Evolutionary conservation across 257 asterid species (phyloP), one percentile per base, ranked within the genome.

Genomic region (Przewalskia tangutica): DNA sequence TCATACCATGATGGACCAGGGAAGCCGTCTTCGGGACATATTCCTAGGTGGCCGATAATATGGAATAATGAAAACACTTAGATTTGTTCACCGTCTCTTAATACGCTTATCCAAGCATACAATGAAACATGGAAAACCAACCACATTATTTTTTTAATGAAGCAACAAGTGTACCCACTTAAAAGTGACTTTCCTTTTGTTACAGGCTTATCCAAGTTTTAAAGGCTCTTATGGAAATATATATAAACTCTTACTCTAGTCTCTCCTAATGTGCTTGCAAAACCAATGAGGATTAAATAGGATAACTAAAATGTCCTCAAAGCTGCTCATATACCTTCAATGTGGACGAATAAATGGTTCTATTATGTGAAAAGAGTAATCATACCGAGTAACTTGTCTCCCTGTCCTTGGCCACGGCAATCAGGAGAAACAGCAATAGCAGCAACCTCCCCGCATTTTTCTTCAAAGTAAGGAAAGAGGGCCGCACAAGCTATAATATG

Each of bases 391-490:
- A 96, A 89, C 86, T 92, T 96, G 89, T 94, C 98, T 83, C 99
- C 99, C 73, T 91, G 99, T 77, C 99, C 99, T 86, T 94, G 95
- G 55, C 98, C 98, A 32, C 98, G 98, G 59, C 99, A 96, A 58
- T 94, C 99, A 40, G 98, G 97, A 84, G 99, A 94, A 85, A 96
- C 99, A 81, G 97, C 98, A 85, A 94, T 92, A 73, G 98, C 97
- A 86, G 99, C 98, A 79, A 96, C 93, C 90, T 96, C 99, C 73
- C 97, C 98, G 63, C 98, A 94, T 83, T 92, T 94, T 8, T 92
- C 98, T 66, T 89, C 86, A 48, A 83, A 86, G 89, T 85, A 93
- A 55, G 98, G 97, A 87, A 93, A 91, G 68, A 96, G 91, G 84
- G 98, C 99, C 8, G 95, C 92, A 83, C 98, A 92, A 34, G 98